Conservation (phyloP, 345 rosid genomes). For the Heritiera littoralis region DNA sequence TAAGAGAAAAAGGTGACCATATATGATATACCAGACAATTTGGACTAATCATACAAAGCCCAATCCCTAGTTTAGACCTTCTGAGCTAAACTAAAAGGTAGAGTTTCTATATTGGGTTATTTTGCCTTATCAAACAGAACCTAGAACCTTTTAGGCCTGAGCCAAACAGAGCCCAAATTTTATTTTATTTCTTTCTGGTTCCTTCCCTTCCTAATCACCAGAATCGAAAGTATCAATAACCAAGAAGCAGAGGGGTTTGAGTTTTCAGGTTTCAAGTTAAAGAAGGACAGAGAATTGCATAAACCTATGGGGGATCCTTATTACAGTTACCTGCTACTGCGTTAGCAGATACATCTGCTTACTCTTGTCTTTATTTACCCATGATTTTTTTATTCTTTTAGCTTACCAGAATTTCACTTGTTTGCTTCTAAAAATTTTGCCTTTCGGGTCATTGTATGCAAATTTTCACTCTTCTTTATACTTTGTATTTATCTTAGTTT, state of each 20-base stretch:
- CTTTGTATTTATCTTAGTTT: background rate
- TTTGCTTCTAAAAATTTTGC: background rate
- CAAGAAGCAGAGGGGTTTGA: background rate
- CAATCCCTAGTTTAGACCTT: too few relatives aligned
- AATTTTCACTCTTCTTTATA: background rate
- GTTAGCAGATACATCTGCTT: slow-evolving; percentile 28
- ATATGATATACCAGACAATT: too few relatives aligned
- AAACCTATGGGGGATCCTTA: slow-evolving; percentile 36
- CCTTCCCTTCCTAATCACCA: background rate
- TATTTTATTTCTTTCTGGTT: background rate
- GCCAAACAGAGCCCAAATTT: background rate
- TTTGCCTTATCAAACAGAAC: background rate
- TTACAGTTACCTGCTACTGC: slow-evolving; percentile 33
- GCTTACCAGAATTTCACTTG: background rate
- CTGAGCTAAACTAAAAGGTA: too few relatives aligned
- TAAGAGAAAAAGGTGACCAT: too few relatives aligned
- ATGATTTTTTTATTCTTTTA: background rate
- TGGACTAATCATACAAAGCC: too few relatives aligned
- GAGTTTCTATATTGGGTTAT: background rate
- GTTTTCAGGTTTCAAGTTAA: background rate
- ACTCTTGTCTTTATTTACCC: background rate
- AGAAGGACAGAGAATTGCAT: background rate
- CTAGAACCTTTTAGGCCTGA: background rate
- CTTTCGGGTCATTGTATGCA: background rate
- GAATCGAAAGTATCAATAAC: background rate